Conservation (phyloP, 208 protist species). For the Trypanosoma platydactyli region DNA sequence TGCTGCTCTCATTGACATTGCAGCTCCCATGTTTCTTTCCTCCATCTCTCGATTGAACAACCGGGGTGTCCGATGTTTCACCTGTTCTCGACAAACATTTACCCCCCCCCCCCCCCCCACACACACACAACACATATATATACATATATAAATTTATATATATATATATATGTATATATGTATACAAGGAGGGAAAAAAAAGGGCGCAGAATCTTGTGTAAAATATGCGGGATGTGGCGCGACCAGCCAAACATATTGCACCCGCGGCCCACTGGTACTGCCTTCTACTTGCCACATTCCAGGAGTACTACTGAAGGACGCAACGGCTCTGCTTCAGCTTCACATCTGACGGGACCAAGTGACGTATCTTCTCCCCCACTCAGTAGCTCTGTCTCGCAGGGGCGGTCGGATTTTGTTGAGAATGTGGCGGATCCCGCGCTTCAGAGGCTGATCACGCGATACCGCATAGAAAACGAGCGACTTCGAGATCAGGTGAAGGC, state of each 20-base stretch:
- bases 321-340: background rate
- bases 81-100: no score
- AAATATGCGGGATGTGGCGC: constrained; percentile 30
- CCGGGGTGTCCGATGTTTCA: no score
- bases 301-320: background rate
- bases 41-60: no score
- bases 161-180: constrained; percentile 11
- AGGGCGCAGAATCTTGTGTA: background rate
- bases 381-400: background rate
- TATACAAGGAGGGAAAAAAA: background rate
- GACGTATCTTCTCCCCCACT: background rate
- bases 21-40: no score
- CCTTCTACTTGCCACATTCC: constrained; percentile 11
- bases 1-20: no score
- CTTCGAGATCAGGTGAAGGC: constrained; percentile 63
- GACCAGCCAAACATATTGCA: constrained; percentile 23
- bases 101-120: no score
- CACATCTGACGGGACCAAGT: background rate
- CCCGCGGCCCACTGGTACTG: constrained; percentile 19
- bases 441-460: constrained; percentile 36
- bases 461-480: constrained; percentile 55
- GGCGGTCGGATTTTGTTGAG: background rate
- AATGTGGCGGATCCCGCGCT: background rate
- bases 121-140: background rate
- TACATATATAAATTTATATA: constrained; percentile 18